Percentiles rank a stretch among this genome's conserved stretches.
These are phyloP conservation scores for Globisporangium canariense DNA, from an alignment of 352 stramenopile genomes.

Conservation along the genomic window DNA sequence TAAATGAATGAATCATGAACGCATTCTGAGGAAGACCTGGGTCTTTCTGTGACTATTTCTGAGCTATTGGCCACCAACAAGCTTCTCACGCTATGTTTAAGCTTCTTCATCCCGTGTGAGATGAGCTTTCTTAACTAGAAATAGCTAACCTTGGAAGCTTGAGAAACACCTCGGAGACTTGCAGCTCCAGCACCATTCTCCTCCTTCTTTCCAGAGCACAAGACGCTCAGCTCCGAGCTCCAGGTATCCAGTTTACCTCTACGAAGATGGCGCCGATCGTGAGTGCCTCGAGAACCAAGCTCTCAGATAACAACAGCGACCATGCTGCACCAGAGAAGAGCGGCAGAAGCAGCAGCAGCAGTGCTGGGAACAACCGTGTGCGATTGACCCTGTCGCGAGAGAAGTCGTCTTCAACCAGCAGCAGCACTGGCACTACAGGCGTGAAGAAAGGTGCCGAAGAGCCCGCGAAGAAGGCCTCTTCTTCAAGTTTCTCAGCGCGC, in stretches of 20 bases:
- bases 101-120: not conserved
- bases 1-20: not conserved
- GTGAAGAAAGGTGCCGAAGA: constrained; percentile 11
- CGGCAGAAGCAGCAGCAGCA: not conserved
- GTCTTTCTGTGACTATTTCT: not conserved
- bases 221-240: not conserved
- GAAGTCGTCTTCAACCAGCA: constrained; percentile 3
- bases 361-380: constrained; percentile 13
- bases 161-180: not conserved
- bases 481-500: constrained; percentile 1
- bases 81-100: not conserved
- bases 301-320: constrained; percentile 16
- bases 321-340: constrained; percentile 1
- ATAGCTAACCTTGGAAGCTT: not conserved
- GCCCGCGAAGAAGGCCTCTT: constrained; percentile 5
- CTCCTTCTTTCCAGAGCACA: not conserved
- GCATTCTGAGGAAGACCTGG: not conserved
- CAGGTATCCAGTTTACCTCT: not conserved
- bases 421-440: not conserved
- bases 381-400: constrained; percentile 15
- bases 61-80: not conserved
- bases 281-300: constrained; percentile 5
- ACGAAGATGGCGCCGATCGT: constrained; percentile 18
- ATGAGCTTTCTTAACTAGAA: not conserved
- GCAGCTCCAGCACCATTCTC: not conserved